Conservation (phyloP, 768 basidiomycete genomes). For the Mycena vulgaris region DNA sequence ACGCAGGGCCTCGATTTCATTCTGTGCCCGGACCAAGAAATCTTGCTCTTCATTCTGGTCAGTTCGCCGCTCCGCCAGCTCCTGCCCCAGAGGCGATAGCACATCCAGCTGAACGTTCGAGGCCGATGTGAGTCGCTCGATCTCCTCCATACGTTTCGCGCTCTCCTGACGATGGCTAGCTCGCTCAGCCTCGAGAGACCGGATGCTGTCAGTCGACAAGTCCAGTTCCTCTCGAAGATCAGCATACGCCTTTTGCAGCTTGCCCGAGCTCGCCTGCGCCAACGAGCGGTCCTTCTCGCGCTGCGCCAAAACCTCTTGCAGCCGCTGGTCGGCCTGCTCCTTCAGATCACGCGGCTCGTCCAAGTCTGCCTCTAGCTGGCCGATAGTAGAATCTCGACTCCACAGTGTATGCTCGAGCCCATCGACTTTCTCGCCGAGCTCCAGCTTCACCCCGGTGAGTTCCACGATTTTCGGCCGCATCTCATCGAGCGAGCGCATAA, state of each 20-base stretch:
- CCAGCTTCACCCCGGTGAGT: constrained; percentile 79
- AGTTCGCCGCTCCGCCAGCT: constrained; percentile 62
- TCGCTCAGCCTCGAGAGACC: constrained; percentile 78
- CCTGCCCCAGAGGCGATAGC: constrained; percentile 64
- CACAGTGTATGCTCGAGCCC: constrained; percentile 67
- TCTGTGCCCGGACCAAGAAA: constrained; percentile 74
- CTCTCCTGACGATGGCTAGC: constrained; percentile 70
- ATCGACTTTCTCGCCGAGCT: constrained; percentile 76
- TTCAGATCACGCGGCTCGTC: constrained; percentile 69
- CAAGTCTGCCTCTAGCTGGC: constrained; percentile 72
- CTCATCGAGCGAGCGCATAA: constrained; percentile 88
- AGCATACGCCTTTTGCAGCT: constrained; percentile 74
- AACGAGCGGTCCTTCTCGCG: constrained; percentile 69
- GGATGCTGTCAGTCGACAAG: constrained; percentile 65
- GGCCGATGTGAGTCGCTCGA: constrained; percentile 65
- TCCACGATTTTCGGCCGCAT: constrained; percentile 90
- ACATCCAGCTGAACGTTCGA: constrained; percentile 69
- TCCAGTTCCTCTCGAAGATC: constrained; percentile 77
- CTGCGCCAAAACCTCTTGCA: constrained; percentile 60
- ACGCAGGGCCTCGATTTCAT: constrained; percentile 81
- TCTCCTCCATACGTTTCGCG: constrained; percentile 68
- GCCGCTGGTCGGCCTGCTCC: constrained; percentile 61
- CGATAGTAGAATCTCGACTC: constrained; percentile 70
- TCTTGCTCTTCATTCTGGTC: constrained; percentile 74
- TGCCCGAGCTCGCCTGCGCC: constrained; percentile 65